phyloP scores from a whole-genome alignment of 192 early-diverging fungal genomes.

The Coemansia sp. region DNA sequence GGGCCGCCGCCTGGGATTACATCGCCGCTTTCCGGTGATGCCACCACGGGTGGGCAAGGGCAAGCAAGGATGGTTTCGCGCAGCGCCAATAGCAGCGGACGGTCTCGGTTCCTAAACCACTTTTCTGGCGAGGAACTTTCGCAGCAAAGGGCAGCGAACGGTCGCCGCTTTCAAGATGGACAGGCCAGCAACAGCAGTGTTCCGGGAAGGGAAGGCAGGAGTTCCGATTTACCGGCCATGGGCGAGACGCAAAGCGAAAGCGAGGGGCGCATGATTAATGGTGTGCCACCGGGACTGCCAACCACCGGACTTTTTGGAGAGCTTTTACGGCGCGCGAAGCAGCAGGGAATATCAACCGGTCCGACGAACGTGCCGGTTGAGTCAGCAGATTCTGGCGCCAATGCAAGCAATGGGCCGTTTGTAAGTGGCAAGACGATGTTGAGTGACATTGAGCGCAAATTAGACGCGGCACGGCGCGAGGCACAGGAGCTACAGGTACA shows the following conservation, averaged over 20 bases:
- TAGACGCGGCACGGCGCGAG: slow-evolving; percentile 40
- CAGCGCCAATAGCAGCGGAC: slow-evolving; percentile 52
- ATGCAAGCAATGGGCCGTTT: not conserved
- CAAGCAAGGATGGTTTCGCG: slow-evolving; percentile 39
- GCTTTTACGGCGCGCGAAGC: slow-evolving; percentile 42
- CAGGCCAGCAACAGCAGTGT: not conserved
- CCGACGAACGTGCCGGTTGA: not conserved
- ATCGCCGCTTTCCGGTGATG: too few relatives aligned
- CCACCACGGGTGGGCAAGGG: slow-evolving; percentile 1
- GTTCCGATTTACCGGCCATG: slow-evolving; percentile 1
- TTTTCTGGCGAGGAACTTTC: slow-evolving; percentile 23
- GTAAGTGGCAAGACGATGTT: slow-evolving; percentile 39
- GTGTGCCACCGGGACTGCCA: slow-evolving; percentile 42
- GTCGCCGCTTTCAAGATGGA: not conserved
- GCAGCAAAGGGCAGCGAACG: slow-evolving; percentile 6
- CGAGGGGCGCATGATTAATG: slow-evolving; percentile 24
- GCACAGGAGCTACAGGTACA: slow-evolving; percentile 47
- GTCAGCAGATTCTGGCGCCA: not conserved
- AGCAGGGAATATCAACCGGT: slow-evolving; percentile 5
- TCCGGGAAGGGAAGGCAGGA: slow-evolving; percentile 2
- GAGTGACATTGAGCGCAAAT: slow-evolving; percentile 45
- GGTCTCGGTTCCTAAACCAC: slow-evolving; percentile 53
- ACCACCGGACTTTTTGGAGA: slow-evolving; percentile 51
- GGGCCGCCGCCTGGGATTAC: too few relatives aligned
- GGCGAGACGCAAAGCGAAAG: not conserved